Evolutionary conservation across 331 rosid species (phyloP), one percentile per base, ranked within the genome.

Genomic region (Ulmus americana): DNA sequence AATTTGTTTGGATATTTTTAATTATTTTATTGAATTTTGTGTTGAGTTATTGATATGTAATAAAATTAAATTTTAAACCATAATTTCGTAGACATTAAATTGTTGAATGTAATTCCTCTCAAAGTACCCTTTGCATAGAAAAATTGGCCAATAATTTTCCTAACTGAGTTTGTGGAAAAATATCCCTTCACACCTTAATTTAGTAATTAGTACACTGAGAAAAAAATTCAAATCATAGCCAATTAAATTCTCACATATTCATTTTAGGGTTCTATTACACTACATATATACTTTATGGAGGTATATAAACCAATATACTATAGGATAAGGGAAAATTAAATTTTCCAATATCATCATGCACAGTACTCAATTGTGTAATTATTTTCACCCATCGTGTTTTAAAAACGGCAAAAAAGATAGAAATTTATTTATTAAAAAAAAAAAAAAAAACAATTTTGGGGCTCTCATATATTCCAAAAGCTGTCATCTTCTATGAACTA

Each of bases 331-430:
- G 0, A 39, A 50, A 40, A 48, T 10, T 6, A 12, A 59, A 63
- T 45, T 64, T 60, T 76, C 49, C 77, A 64, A 59, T 60, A 73
- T 22, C 39, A 53, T 65, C 38, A 52, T 51, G 11, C 0, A 9
- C 41, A 40, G 43, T 50, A 20, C 39, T 13, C 45, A 9, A 81
- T 84, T 10, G 80, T 65, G 13, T 63, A 12, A 45, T 63, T 7
- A 46, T 38, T 20, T 42, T 45, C 12, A 46, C 12, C 41, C 9
- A 42, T 61, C 40, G 40, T 4, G 39, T 28, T 9, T 15, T 44
- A 10, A 38, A 28, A 45, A 45, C 48, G 10, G 38, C 35, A 28
- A 28, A 28, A 28, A 28, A 28, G 35, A 28, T 28, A 28, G 35
- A 2, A 28, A 28, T 28, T 28, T 28, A 28, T 28, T 28, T 28